phyloP scores from a whole-genome alignment of 73 alveolate species.

The Symbiodinium pilosum region DNA sequence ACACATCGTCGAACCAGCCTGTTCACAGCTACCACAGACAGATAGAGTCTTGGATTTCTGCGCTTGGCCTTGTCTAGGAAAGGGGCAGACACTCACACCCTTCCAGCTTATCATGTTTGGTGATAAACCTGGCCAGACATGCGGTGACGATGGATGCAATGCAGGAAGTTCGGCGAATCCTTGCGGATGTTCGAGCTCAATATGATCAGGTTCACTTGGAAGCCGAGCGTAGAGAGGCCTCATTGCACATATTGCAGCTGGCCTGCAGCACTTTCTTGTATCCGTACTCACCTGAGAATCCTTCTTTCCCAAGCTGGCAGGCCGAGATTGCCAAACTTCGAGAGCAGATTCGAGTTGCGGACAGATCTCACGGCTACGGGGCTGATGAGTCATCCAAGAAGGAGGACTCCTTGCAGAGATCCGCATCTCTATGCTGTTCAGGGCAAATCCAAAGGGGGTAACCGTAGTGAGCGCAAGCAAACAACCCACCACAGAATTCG shows the following conservation, averaged over 20 bases:
- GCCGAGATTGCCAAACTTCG: constrained; percentile 79
- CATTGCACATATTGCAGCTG: no score
- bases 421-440: no score
- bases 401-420: no score
- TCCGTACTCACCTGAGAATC: neutral
- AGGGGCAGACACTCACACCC: no score
- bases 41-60: no score
- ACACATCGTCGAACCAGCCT: no score
- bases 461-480: neutral
- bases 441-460: neutral
- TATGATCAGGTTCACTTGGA: constrained; percentile 85
- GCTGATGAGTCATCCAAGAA: constrained; percentile 57
- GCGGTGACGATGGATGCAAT: no score
- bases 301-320: no score
- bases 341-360: constrained; percentile 87
- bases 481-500: neutral
- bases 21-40: no score
- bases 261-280: neutral
- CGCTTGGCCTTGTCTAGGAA: no score
- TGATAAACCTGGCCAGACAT: no score
- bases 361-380: constrained; percentile 64
- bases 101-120: no score
- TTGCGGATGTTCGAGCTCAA: constrained; percentile 75
- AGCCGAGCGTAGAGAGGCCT: constrained; percentile 70
- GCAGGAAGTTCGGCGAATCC: constrained; percentile 81